Evolutionary conservation across 2,329 filamentous ascomycete species (phyloP).

Genomic region (Hymenoscyphus scutula): DNA sequence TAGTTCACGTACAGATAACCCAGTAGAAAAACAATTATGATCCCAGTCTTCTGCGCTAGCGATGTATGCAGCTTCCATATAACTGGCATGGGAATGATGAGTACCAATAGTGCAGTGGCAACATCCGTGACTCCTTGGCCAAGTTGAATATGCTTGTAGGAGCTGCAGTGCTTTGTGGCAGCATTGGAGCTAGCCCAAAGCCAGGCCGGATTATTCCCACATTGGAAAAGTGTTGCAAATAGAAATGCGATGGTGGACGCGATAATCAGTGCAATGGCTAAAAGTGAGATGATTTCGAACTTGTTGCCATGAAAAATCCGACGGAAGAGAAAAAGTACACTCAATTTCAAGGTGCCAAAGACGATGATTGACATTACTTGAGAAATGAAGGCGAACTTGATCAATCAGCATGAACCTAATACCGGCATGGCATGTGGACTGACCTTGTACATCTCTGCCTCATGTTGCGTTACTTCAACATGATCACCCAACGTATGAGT

Average conservation of each 20-base stretch:
- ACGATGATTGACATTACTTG: neutral
- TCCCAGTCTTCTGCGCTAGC: neutral
- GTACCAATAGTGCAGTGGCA: neutral
- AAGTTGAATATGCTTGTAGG: neutral
- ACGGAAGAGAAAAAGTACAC: neutral
- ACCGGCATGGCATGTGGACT: neutral
- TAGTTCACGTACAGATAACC: conserved; percentile 6
- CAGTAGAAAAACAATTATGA: neutral
- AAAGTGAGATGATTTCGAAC: neutral
- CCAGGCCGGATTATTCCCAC: neutral
- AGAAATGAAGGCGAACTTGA: neutral
- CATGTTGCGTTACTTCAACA: neutral
- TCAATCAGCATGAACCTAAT: neutral
- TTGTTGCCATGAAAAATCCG: neutral
- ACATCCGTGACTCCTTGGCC: neutral
- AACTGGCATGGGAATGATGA: conserved; percentile 1
- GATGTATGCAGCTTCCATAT: conserved; percentile 2
- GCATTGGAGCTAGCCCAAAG: neutral
- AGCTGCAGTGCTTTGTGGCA: neutral
- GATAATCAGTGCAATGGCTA: neutral
- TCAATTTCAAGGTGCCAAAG: neutral
- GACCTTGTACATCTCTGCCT: neutral
- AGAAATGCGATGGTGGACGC: neutral
- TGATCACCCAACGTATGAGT: neutral
- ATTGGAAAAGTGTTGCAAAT: conserved; percentile 5